Evolutionary conservation across 306 rosid species (phyloP), one percentile per base, ranked within the genome.

Genomic region (Casuarina equisetifolia): DNA sequence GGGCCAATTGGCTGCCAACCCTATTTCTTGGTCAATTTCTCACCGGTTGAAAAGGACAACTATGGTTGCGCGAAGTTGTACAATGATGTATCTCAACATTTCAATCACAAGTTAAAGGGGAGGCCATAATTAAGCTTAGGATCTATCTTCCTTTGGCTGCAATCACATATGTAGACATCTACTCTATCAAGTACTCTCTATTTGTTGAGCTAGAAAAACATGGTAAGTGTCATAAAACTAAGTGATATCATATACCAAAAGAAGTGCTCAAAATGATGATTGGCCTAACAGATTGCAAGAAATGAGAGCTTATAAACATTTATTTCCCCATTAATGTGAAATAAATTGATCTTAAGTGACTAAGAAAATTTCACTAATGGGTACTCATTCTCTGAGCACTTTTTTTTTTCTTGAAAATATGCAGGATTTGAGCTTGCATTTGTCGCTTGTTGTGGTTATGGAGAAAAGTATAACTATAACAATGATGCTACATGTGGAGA

Each of bases 101-200:
- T 85, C 83, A 93, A 89, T 83, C 74, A 50, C 2, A 71, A 84
- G 11, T 80, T 93, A 57, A 93, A 91, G 54, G 59, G 54, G 59
- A 89, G 43, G 83, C 79, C 6, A 72, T 89, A 35, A 58, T 25
- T 77, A 79, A 86, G 49, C 84, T 91, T 8, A 81, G 90, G 3
- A 38, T 81, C 43, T 82, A 85, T 11, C 84, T 91, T 58, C 85
- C 93, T 4, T 72, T 43, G 1, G 84, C 92, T 20, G 87, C 86
- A 66, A 69, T 91, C 72, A 93, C 89, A 0, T 87, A 91, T 5
- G 93, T 89, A 20, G 97, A 91, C 42, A n/a, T 78, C n/a, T 83
- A 80, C 69, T 11, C 85, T 64, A 16, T 19, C 13, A 86, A 86
- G 77, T 75, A 77, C 77, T 67, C 82, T 35, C 86, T 86, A 43